Conservation (phyloP, 805 yeast genomes). For the Barnettozyma vustinii region DNA sequence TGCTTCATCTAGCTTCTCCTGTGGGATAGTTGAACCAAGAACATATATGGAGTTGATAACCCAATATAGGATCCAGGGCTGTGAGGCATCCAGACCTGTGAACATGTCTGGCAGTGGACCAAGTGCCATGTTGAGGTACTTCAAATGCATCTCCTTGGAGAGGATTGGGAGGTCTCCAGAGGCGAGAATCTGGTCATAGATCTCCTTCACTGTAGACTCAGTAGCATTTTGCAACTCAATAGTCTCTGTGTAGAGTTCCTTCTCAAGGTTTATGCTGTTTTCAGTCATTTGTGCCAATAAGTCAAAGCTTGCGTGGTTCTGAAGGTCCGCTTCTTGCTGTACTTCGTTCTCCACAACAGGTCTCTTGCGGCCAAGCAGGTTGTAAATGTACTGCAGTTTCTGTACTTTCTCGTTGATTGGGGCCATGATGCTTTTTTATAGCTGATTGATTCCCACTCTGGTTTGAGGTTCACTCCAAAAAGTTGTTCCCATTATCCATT, state of each 20-base stretch:
- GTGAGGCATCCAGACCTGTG: conserved; percentile 73
- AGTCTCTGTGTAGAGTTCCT: conserved; percentile 32
- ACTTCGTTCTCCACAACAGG: background rate
- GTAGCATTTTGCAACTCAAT: conserved; percentile 30
- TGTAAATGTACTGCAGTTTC: conserved; percentile 1
- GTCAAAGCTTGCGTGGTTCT: conserved; percentile 4
- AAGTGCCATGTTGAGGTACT: conserved; percentile 16
- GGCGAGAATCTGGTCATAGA: conserved; percentile 27
- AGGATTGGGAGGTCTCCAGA: conserved; percentile 15
- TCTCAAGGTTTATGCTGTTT: conserved; percentile 17
- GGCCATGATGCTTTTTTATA: background rate
- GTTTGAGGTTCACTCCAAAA: background rate
- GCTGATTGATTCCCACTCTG: background rate
- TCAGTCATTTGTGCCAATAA: conserved; percentile 14
- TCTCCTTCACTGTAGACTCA: conserved; percentile 25
- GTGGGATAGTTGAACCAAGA: conserved; percentile 30
- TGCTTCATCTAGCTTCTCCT: conserved; percentile 26
- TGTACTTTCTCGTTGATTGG: background rate
- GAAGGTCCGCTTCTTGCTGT: background rate
- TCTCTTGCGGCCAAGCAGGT: conserved; percentile 14
- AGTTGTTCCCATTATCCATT: background rate
- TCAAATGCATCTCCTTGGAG: conserved; percentile 14
- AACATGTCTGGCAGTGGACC: conserved; percentile 20
- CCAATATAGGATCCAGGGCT: conserved; percentile 91
- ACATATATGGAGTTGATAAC: conserved; percentile 47